Percentiles rank a stretch among this genome's conserved stretches.
phyloP scores from a whole-genome alignment of 2,329 filamentous ascomycete genomes.

The Exophiala xenobiotica region DNA sequence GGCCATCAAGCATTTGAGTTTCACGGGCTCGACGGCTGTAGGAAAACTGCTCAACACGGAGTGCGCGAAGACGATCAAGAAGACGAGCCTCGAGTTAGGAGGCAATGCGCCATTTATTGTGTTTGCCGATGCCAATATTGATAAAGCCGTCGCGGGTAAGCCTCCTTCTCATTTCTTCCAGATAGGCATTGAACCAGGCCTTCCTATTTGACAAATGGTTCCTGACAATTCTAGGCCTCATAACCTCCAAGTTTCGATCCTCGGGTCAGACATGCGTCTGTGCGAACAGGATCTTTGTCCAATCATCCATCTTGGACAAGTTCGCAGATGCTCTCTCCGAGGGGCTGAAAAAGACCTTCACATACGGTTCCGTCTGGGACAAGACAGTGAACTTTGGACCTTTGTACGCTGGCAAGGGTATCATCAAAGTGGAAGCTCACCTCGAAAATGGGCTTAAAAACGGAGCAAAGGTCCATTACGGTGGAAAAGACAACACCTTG shows the following conservation, averaged over 20 bases:
- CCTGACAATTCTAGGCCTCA: conserved; percentile 10
- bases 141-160: conserved; percentile 67
- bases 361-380: conserved; percentile 73
- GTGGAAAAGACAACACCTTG: conserved; percentile 28
- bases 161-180: background rate
- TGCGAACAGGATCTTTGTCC: conserved; percentile 83
- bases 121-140: conserved; percentile 42
- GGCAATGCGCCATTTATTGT: conserved; percentile 43
- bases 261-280: conserved; percentile 94
- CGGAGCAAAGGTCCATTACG: conserved; percentile 67
- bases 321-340: conserved; percentile 70
- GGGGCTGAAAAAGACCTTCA: conserved; percentile 69
- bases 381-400: conserved; percentile 77
- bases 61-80: conserved; percentile 39
- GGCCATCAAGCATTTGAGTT: conserved; percentile 31
- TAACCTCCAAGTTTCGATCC: conserved; percentile 22
- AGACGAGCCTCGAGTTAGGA: conserved; percentile 45
- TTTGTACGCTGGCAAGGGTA: conserved; percentile 75
- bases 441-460: conserved; percentile 77
- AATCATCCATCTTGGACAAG: conserved; percentile 76
- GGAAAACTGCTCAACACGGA: conserved; percentile 44
- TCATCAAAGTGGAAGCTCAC: conserved; percentile 71
- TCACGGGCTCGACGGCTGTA: conserved; percentile 35
- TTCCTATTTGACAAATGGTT: background rate
- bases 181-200: no score